Evolutionary conservation across 371 early-diverging fungal species (phyloP), one percentile per base, ranked within the genome.

Genomic region (Vairimorpha necatrix): DNA sequence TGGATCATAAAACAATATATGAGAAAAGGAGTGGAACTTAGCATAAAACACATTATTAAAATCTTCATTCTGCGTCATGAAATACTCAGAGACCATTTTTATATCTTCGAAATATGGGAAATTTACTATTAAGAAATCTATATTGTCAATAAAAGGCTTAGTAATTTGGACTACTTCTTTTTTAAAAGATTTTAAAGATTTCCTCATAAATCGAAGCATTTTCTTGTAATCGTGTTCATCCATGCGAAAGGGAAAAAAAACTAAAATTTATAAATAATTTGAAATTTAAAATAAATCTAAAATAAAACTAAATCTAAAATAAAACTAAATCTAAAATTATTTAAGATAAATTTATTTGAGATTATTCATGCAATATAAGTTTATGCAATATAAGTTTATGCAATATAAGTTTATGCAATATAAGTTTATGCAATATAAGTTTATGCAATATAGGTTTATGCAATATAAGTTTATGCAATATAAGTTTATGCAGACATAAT

Each of bases 101-200:
- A 74, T 74, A 48, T 78, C 79, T 30, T 62, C 50, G 50, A 78
- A 74, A 38, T 69, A 74, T 1, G 69, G 68, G 58, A 74, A 78
- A 61, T 74, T 78, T 14, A 20, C 24, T 39, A 78, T 48, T 24
- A 78, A 32, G 36, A 56, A 78, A 54, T 78, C 79, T 42, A 78
- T 50, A 53, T 74, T 62, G 22, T 69, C 34, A 20, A 74, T 68
- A 56, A 72, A 73, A 30, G 48, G 72, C 30, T 60, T 62, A 6
- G 65, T 61, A 32, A 63, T 72, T 14, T 58, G 26, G 1, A 53
- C 28, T 28, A 65, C 68, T 18, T 66, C 48, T 22, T 73, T 42
- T 36, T 67, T 63, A 39, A 68, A 74, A 18, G 53, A 66, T 22
- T 47, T 66, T 16, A 61, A 65, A 34, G 38, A 58, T 39, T 60